phyloP scores from a whole-genome alignment of 2,329 filamentous ascomycete genomes.

The Ambrosiella cleistominuta region DNA sequence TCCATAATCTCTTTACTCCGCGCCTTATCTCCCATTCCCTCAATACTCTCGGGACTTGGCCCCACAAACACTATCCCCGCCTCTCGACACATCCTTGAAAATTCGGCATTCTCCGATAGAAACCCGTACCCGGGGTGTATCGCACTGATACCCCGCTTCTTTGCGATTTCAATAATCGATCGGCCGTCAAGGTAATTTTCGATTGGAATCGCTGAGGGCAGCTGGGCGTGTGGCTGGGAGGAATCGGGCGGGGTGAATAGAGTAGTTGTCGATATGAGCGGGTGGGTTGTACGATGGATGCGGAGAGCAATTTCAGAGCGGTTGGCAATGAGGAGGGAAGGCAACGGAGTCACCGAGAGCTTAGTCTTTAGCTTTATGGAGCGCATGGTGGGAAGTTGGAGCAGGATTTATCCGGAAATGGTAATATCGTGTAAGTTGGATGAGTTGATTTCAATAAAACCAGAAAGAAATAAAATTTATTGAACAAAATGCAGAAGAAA shows the following conservation, averaged over 20 bases:
- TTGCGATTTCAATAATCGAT: constrained; percentile 75
- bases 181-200: constrained; percentile 85
- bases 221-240: constrained; percentile 69
- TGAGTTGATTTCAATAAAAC: neutral
- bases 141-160: constrained; percentile 69
- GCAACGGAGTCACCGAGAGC: constrained; percentile 31
- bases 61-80: constrained; percentile 91
- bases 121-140: constrained; percentile 96
- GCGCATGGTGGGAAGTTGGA: neutral
- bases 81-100: constrained; percentile 73
- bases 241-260: constrained; percentile 90
- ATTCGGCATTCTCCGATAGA: constrained; percentile 79
- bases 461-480: too few species aligned
- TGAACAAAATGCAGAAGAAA: too few species aligned
- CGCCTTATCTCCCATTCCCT: constrained; percentile 88
- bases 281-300: constrained; percentile 72
- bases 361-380: neutral
- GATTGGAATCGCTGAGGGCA: constrained; percentile 50
- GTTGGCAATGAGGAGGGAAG: constrained; percentile 87
- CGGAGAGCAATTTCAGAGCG: constrained; percentile 91
- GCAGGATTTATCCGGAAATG: neutral
- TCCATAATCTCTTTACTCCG: constrained; percentile 94
- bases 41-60: constrained; percentile 62
- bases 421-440: neutral
- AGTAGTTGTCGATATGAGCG: constrained; percentile 85